Base-by-base conservation (phyloP, 2,329 filamentous ascomycete genomes). In the Aspergillus jensenii region DNA sequence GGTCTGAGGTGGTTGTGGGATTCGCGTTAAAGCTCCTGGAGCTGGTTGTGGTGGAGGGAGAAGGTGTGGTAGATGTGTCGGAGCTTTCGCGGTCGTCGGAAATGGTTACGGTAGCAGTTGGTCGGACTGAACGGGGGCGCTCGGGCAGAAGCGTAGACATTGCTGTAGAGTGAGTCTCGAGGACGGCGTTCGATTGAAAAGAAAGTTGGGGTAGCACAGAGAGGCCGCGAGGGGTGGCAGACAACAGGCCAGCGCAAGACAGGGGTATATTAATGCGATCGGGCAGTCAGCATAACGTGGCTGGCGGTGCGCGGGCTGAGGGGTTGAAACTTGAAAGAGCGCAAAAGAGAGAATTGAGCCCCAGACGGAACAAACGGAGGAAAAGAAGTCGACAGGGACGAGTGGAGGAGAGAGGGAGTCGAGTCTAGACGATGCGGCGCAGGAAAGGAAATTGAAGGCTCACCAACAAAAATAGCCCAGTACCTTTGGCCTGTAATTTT, bases 11-110 rank as follows among this genome's bases (percentile, higher is more conserved):
- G 15, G 50, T 49, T 19, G 44, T n/a, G 14, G 60, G 49, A 12
- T 60, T 56, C 43, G 62, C 53, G 54, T 61, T 40, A n/a, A 62
- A 44, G 41, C 63, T 64, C 17, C 46, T 46, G 12, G 52, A 60
- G 45, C 59, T 62, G 48, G 46, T 43, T 15, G 67, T 65, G 43
- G 68, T 67, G 51, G 65, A 66, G 48, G 66, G 65, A 39, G 74
- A 71, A 35, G 68, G 66, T 40, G 68, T 66, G 23, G 69, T 61
- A 31, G 56, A 65, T 45, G 65, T 63, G 65, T 73, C 70, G 52
- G 69, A 71, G 64, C 60, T 70, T 44, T 69, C 65, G 21, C 60
- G 60, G 41, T 67, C 67, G 53, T 69, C 60, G 62, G 56, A 65
- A 55, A 57, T 52, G 37, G 56, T 59, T 14, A 59, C 48, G 41